phyloP scores from a whole-genome alignment of 768 basidiomycete genomes.

The Suillus tomentosus region DNA sequence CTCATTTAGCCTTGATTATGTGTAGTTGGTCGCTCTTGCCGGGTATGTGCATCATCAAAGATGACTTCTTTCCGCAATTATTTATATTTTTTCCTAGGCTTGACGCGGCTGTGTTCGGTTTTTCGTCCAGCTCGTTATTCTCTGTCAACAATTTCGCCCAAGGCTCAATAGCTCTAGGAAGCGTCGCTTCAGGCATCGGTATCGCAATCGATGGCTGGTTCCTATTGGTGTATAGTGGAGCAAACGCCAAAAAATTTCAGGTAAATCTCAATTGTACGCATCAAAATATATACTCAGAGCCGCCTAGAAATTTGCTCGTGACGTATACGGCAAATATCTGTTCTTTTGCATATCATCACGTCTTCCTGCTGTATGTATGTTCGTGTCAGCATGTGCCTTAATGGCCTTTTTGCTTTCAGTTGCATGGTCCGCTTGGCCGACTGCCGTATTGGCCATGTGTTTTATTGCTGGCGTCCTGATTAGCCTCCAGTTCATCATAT shows the following conservation, averaged over 20 bases:
- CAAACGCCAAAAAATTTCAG: constrained; percentile 51
- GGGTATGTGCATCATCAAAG: constrained; percentile 41
- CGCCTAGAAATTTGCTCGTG: constrained; percentile 47
- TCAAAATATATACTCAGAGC: background rate
- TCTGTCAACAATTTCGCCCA: constrained; percentile 47
- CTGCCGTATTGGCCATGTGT: constrained; percentile 59
- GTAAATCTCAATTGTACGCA: constrained; percentile 36
- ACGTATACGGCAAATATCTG: constrained; percentile 60
- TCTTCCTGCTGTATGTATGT: constrained; percentile 62
- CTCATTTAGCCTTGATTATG: constrained; percentile 1
- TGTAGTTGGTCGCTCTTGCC: constrained; percentile 59
- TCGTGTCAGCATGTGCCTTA: constrained; percentile 55
- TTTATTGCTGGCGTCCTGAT: constrained; percentile 59
- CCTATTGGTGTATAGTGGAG: constrained; percentile 60
- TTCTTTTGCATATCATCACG: constrained; percentile 72
- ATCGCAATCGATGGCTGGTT: constrained; percentile 68
- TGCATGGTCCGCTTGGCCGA: constrained; percentile 65
- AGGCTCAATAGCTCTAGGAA: constrained; percentile 57
- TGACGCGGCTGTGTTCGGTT: constrained; percentile 63
- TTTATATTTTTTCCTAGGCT: constrained; percentile 27
- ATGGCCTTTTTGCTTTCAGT: constrained; percentile 62
- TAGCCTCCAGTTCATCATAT: constrained; percentile 68
- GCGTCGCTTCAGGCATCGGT: constrained; percentile 64
- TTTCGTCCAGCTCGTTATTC: constrained; percentile 56
- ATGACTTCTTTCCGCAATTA: constrained; percentile 11